Base-by-base conservation (phyloP, 345 rosid genomes). In the Isatis tinctoria region DNA sequence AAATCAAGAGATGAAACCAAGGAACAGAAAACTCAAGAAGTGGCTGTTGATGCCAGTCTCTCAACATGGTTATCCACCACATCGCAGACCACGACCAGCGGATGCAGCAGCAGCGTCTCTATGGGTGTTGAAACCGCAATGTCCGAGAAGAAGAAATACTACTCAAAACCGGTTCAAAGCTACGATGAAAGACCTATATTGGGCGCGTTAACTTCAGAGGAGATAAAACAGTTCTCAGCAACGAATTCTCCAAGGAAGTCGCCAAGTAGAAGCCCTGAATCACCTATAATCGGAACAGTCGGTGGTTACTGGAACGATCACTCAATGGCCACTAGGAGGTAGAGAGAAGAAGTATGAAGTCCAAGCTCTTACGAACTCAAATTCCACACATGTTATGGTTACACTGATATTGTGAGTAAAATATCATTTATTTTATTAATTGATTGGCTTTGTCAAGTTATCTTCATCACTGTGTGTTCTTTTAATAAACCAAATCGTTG, bases 1-100 rank as follows among this genome's bases (percentile, higher is more conserved):
- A 83, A 78, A 56, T 37, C 84, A n/a, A 79, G 47, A 37, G 59
- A 80, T 61, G 81, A 81, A 72, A 56, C 83, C 2, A 81, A 71
- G 80, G 85, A 81, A 69, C 65, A 78, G 61, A 60, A 74, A 69
- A 60, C 17, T 60, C 86, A 74, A 70, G 92, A 85, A 70, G 56
- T 90, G 4, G 85, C 87, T 32, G 97, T 92, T 69, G 92, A 90
- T 75, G 91, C 97, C 62, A 95, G 99, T 85, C 92, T 95, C 72
- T 90, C 99, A 13, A 90, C 83, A 52, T 95, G 99, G 99, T 60
- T 95, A 79, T 86, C 94, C 20, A 66, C 94, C 20, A 66, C 88
- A 60, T 68, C 78, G 3, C 67, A 48, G 24, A 74, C 81, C 27
- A 82, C 28, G 24, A 74, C 82, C 27, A 82, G 72, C 28, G 85